phyloP scores from a whole-genome alignment of 306 rosid species.

The Sphenostylis stenocarpa region DNA sequence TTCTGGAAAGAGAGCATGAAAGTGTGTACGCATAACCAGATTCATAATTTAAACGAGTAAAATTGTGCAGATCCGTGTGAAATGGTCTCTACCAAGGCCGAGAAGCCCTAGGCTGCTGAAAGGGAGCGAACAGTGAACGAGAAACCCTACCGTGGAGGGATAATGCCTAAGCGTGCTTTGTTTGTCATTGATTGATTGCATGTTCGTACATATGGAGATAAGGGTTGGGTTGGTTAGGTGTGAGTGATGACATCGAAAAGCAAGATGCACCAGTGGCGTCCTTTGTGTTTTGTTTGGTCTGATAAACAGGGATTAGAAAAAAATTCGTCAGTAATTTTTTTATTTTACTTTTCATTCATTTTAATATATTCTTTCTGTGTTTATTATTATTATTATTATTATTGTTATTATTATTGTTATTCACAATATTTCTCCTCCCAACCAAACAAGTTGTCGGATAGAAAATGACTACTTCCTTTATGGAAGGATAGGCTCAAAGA shows the following conservation, averaged over 20 bases:
- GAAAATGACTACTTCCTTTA: not conserved
- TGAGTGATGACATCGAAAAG: not conserved
- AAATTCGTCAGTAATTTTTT: no score
- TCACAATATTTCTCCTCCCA: no score
- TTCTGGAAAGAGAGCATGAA: not conserved
- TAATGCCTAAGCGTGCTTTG: not conserved
- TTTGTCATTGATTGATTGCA: not conserved
- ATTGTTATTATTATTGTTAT: no score
- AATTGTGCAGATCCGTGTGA: not conserved
- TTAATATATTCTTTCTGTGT: no score
- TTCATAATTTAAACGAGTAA: not conserved
- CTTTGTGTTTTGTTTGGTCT: no score
- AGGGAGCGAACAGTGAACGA: not conserved
- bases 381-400: no score
- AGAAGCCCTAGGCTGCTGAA: not conserved
- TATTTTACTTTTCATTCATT: no score
- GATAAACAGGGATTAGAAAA: no score
- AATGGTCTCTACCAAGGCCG: not conserved
- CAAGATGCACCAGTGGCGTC: not conserved
- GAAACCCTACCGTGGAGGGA: constrained; percentile 1
- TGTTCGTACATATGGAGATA: not conserved
- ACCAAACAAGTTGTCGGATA: not conserved
- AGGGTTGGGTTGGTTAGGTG: not conserved
- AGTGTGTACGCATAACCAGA: not conserved
- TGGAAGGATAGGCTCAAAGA: not conserved